Evolutionary conservation across 2,329 filamentous ascomycete species (phyloP).

Genomic region (Exophiala aquamarina): DNA sequence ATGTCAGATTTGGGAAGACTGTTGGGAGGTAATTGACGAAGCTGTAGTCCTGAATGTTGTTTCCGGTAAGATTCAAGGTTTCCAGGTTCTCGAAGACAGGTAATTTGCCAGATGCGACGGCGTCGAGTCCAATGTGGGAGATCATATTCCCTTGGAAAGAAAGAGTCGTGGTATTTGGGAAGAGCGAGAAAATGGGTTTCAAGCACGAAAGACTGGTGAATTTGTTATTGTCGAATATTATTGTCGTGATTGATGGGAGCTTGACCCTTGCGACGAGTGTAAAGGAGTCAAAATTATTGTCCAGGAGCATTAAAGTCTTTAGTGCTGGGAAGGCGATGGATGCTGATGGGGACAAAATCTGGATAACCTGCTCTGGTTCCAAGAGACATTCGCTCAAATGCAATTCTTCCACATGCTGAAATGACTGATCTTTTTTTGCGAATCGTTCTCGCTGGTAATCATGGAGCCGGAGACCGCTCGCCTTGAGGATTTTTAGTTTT

Average conservation of each 20-base stretch:
- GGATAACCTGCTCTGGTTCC: slow-evolving; percentile 62
- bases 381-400: slow-evolving; percentile 68
- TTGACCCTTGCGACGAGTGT: background rate
- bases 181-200: slow-evolving; percentile 55
- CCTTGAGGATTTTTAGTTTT: slow-evolving; percentile 64
- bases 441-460: slow-evolving; percentile 4
- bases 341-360: slow-evolving; percentile 14
- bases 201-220: slow-evolving; percentile 36
- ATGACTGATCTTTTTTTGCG: slow-evolving; percentile 13
- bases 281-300: slow-evolving; percentile 24
- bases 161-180: slow-evolving; percentile 52
- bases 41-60: slow-evolving; percentile 66
- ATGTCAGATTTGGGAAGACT: slow-evolving; percentile 70
- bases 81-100: slow-evolving; percentile 56
- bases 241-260: slow-evolving; percentile 45
- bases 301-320: slow-evolving; percentile 18
- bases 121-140: slow-evolving; percentile 26
- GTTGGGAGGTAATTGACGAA: slow-evolving; percentile 69
- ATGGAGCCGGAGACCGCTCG: slow-evolving; percentile 37
- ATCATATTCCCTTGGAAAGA: slow-evolving; percentile 77
- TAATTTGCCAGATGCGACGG: slow-evolving; percentile 30
- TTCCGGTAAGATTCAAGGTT: slow-evolving; percentile 73
- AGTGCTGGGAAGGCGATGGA: slow-evolving; percentile 19
- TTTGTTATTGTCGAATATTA: slow-evolving; percentile 52
- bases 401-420: slow-evolving; percentile 53